These are phyloP conservation scores for Metarhizium brunneum DNA, from an alignment of 2,329 filamentous ascomycete species.

Conservation along the genomic window DNA sequence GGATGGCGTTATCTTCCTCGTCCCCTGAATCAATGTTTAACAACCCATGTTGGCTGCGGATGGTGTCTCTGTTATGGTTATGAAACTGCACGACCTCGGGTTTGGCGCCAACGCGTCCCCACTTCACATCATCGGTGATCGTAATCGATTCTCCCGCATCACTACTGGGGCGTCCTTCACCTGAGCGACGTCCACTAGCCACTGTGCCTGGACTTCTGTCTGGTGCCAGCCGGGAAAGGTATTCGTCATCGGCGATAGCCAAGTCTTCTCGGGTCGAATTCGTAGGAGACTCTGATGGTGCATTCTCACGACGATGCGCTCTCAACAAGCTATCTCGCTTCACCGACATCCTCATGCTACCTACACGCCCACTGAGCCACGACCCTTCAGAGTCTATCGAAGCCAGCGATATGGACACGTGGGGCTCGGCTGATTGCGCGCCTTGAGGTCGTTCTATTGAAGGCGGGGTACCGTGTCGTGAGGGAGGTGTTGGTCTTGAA, in stretches of 20 bases:
- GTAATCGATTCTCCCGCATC: slow-evolving; percentile 42
- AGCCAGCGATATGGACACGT: slow-evolving; percentile 78
- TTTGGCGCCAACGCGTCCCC: slow-evolving; percentile 39
- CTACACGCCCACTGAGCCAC: slow-evolving; percentile 76
- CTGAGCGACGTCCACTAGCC: slow-evolving; percentile 33
- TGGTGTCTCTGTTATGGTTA: slow-evolving; percentile 29
- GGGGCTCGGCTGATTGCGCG: slow-evolving; percentile 42
- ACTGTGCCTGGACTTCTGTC: slow-evolving; percentile 15
- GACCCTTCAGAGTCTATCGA: slow-evolving; percentile 94
- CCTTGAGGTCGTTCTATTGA: slow-evolving; percentile 30
- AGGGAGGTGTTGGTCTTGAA: slow-evolving; percentile 16
- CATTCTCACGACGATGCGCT: slow-evolving; percentile 19
- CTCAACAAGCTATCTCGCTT: slow-evolving; percentile 31
- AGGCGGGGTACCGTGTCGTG: slow-evolving; percentile 36
- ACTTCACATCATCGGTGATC: slow-evolving; percentile 35
- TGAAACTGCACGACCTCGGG: slow-evolving; percentile 52
- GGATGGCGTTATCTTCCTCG: slow-evolving; percentile 20
- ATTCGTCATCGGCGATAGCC: slow-evolving; percentile 58
- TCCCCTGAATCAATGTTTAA: slow-evolving; percentile 32
- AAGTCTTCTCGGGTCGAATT: slow-evolving; percentile 54
- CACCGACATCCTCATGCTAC: slow-evolving; percentile 36
- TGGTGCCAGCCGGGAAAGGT: slow-evolving; percentile 44
- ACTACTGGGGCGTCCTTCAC: slow-evolving; percentile 45
- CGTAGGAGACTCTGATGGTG: slow-evolving; percentile 27
- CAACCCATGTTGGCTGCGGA: slow-evolving; percentile 44